Base-by-base conservation (phyloP, 768 basidiomycete genomes). In the Agaricus bisporus region DNA sequence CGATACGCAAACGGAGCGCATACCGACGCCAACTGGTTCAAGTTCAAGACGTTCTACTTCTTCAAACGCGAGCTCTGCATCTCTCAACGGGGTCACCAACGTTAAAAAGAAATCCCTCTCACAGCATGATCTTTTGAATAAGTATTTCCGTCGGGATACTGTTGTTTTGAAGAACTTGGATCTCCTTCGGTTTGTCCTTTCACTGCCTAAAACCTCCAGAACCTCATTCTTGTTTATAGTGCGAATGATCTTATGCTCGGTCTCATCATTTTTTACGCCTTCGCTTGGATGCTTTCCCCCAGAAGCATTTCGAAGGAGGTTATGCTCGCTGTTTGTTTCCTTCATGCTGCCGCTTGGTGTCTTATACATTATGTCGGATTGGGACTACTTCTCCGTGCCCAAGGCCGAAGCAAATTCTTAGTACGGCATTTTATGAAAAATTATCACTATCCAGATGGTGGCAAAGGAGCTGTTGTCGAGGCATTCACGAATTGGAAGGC, bases 401-500 rank as follows among this genome's bases (percentile, higher is more conserved):
- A 99, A 68, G 86, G 88, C 59, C 77, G 85, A 66, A 80, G 70
- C 66, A 95, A 94, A 67, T 97, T 88, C 73, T 70, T 98, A 37
- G 97, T 98, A 25, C 73, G 92, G 58, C 97, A 99, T 67, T 98
- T 88, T 65, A 70, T 97, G 61, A 93, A 95, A 74, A 84, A 98
- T 63, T 99, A 98, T 63, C 84, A 92, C 61, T 98, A 98, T 67
- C 79, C 84, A 11, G 84, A 88, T 51, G 80, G 78, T 14, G 82
- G 80, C 4, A 77, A 83, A 54, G 82, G 84, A 43, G 95, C 95
- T 0, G 81, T 94, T n/a, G 77, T 84, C 37, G 97, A 99, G 64
- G 92, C 95, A 0, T 99, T 98, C 61, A 76, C 80, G 25, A 98
- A 97, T 67, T 99, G 95, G 94, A 98, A 98, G 69, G 77, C 77